Evolutionary conservation across 305 asterid species (phyloP), one percentile per base, ranked within the genome.

Genomic region (Fraxinus platypoda): DNA sequence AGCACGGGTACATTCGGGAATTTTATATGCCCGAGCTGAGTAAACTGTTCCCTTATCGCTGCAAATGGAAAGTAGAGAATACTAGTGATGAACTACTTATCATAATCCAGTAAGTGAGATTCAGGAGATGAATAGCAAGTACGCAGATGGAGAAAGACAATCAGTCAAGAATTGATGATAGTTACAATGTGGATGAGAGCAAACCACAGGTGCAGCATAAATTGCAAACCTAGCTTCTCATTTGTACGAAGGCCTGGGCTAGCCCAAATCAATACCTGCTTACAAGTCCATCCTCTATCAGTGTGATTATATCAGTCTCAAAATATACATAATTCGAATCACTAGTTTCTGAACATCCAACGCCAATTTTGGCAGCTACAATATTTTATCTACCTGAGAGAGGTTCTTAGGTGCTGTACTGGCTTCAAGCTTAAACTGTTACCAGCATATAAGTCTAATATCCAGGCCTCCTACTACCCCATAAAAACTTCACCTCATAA

Each of bases 31-130:
- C 79, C 96, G 95, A 83, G 95, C 92, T 7, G 94, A 91, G 90
- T 97, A 93, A n/a, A 95, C 99, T 25, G 87, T 93, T 84, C 99
- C 99, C 88, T 93, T 95, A 82, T 97, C 98, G 77, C 99, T 97
- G 91, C 83, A 83, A 70, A 82, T 25, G n/a, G 66, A 76, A 68
- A 83, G 11, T 19, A 71, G 70, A 28, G 38, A 74, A 57, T 70
- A 41, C 26, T 64, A 81, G n/a, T 35, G 31, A 78, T 62, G 43
- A 62, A 68, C 33, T 59, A 77, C 57, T 73, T 34, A n/a, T 80
- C 62, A 77, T 76, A 17, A 12, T 13, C 59, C 12, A 17, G 74
- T 26, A 23, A 74, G 62, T 77, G 76, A 70, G 46, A 75, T 17
- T 23, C 81, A 74, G 33, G 38, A 54, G 74, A 71, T 34, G 9